Evolutionary conservation across 352 stramenopile species (phyloP).

Genomic region (Globisporangium spinosum): DNA sequence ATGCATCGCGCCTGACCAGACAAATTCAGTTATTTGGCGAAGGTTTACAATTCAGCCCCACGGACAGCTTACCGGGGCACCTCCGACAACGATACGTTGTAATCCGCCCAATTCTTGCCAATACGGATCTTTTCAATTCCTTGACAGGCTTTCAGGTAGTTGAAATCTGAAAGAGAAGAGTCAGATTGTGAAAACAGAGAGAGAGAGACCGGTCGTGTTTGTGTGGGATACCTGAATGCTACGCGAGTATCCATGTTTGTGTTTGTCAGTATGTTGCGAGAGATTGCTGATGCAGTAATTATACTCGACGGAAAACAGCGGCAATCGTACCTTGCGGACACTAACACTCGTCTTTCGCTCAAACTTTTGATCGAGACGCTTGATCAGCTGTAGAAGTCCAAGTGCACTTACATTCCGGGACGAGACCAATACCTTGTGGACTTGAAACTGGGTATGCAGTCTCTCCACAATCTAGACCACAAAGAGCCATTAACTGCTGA

Average conservation of each 20-base stretch:
- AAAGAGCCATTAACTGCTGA: background rate
- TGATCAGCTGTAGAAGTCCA: slow-evolving; percentile 64
- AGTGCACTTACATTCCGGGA: slow-evolving; percentile 60
- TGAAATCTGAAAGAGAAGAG: slow-evolving; percentile 54
- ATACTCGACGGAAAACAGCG: background rate
- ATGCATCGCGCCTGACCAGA: slow-evolving; percentile 44
- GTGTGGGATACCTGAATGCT: slow-evolving; percentile 12
- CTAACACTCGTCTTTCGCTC: slow-evolving; percentile 48
- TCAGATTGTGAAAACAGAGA: background rate
- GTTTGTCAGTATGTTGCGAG: background rate
- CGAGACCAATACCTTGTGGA: slow-evolving; percentile 63
- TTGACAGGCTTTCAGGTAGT: slow-evolving; percentile 66
- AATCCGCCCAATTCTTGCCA: slow-evolving; percentile 31
- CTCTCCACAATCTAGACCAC: slow-evolving; percentile 44
- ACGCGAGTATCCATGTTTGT: background rate
- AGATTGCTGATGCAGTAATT: background rate
- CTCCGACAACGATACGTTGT: slow-evolving; percentile 23
- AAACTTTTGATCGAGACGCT: slow-evolving; percentile 47
- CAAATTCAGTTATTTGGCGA: background rate
- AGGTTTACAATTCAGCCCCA: background rate
- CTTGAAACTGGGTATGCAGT: slow-evolving; percentile 67
- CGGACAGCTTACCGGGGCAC: slow-evolving; percentile 20
- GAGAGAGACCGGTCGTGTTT: background rate
- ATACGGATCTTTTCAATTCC: slow-evolving; percentile 66
- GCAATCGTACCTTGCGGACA: slow-evolving; percentile 56